phyloP scores from a whole-genome alignment of 331 rosid species.

The Arachis monticola region DNA sequence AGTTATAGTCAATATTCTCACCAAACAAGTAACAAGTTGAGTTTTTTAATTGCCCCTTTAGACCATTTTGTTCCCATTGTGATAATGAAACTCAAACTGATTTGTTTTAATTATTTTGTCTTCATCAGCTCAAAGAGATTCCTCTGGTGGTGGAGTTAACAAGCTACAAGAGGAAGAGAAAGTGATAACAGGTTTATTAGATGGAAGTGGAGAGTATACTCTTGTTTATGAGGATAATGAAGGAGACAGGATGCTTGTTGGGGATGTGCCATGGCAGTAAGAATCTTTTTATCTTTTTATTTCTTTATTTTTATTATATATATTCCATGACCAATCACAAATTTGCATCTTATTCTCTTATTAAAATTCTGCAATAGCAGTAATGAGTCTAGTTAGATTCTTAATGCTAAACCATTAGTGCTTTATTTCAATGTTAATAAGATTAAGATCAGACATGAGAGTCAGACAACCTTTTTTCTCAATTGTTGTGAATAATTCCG shows the following conservation, averaged over 20 bases:
- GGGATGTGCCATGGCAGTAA: slow-evolving; percentile 99
- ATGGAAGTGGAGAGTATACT: slow-evolving; percentile 90
- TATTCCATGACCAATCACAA: slow-evolving; percentile 33
- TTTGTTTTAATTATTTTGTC: slow-evolving; percentile 24
- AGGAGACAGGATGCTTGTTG: slow-evolving; percentile 99
- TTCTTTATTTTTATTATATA: not conserved
- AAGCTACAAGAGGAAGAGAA: slow-evolving; percentile 63
- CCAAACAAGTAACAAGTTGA: slow-evolving; percentile 41
- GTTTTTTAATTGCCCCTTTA: slow-evolving; percentile 17
- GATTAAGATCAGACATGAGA: too few species aligned
- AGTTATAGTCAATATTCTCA: slow-evolving; percentile 37
- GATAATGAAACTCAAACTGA: not conserved
- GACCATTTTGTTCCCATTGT: slow-evolving; percentile 1
- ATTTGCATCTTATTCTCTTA: slow-evolving; percentile 14
- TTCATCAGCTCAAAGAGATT: slow-evolving; percentile 79
- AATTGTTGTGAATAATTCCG: slow-evolving; percentile 39
- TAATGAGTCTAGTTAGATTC: slow-evolving; percentile 52
- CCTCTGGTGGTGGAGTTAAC: slow-evolving; percentile 64
- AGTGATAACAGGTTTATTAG: slow-evolving; percentile 67
- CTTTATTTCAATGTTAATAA: slow-evolving; percentile 5
- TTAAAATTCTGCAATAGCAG: not conserved
- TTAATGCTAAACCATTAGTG: not conserved
- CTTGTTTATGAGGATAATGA: slow-evolving; percentile 97
- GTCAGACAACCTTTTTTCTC: slow-evolving; percentile 14
- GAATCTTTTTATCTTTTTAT: slow-evolving; percentile 48